phyloP scores from a whole-genome alignment of 495 filamentous ascomycete genomes.

The Daldinia bambusicola region DNA sequence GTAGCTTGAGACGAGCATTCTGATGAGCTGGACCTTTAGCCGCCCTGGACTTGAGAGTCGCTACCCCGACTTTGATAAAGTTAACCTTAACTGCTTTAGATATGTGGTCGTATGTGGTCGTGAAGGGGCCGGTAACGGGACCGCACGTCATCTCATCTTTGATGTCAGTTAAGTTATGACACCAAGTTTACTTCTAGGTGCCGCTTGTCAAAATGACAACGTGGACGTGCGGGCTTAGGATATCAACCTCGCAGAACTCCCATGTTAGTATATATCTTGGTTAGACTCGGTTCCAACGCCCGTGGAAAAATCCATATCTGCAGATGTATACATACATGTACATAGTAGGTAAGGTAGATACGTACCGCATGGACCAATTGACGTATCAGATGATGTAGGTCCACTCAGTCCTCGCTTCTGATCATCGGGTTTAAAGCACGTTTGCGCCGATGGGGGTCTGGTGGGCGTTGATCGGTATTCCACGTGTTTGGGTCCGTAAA shows the following conservation, averaged over 20 bases:
- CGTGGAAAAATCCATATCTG: slow-evolving; percentile 13
- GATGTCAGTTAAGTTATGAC: slow-evolving; percentile 32
- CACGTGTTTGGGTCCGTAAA: slow-evolving; percentile 23
- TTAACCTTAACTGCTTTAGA: slow-evolving; percentile 9
- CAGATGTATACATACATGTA: no score
- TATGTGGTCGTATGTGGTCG: neutral
- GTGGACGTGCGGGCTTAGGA: slow-evolving; percentile 18
- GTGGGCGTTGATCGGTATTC: slow-evolving; percentile 22
- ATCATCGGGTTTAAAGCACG: slow-evolving; percentile 8
- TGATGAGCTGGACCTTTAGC: neutral
- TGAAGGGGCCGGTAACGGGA: neutral
- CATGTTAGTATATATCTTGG: no score
- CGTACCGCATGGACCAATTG: slow-evolving; percentile 4
- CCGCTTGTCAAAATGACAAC: slow-evolving; percentile 25
- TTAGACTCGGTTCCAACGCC: slow-evolving; percentile 16
- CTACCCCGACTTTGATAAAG: slow-evolving; percentile 25
- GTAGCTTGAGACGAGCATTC: slow-evolving; percentile 17
- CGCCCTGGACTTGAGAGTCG: slow-evolving; percentile 16
- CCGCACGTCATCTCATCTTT: slow-evolving; percentile 38
- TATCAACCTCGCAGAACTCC: neutral
- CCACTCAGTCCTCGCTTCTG: slow-evolving; percentile 10
- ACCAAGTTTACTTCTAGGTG: slow-evolving; percentile 30
- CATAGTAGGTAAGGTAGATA: neutral
- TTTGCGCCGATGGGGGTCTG: slow-evolving; percentile 4
- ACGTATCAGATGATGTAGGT: slow-evolving; percentile 10